A percentile compares a stretch with the other conserved stretches of the same genome.
Evolutionary conservation across 2,329 filamentous ascomycete genomes (phyloP).

Genomic region (Fusarium sp.): DNA sequence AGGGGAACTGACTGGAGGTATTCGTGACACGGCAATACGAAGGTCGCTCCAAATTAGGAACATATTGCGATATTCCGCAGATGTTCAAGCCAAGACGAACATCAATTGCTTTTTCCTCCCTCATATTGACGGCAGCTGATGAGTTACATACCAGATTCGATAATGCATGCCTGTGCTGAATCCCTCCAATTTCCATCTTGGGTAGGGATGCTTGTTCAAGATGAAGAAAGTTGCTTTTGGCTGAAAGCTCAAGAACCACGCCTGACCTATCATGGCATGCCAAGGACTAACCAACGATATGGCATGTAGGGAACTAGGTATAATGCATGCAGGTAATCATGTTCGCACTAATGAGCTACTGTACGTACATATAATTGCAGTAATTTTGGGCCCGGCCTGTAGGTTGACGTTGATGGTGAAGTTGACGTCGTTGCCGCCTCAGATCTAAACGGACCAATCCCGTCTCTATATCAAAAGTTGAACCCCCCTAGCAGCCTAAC

Average conservation of each 20-base stretch:
- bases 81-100: background rate
- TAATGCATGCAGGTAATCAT: conserved; percentile 33
- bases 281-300: conserved; percentile 6
- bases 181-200: background rate
- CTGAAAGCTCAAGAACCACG: conserved; percentile 1
- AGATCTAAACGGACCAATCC: conserved; percentile 6
- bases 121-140: conserved; percentile 1
- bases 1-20: background rate
- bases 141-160: conserved; percentile 21
- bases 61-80: background rate
- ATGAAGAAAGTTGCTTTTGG: conserved; percentile 23
- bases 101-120: conserved; percentile 12
- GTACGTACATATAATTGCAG: background rate
- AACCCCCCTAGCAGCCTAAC: background rate
- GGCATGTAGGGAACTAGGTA: background rate
- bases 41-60: background rate
- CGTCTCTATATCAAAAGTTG: background rate
- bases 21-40: background rate
- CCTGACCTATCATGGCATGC: conserved; percentile 16
- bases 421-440: background rate
- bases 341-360: conserved; percentile 28
- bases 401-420: background rate
- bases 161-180: background rate
- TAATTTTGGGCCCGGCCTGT: background rate
- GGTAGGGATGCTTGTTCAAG: background rate